phyloP scores from a whole-genome alignment of 345 rosid species.

The Toxicodendron radicans region DNA sequence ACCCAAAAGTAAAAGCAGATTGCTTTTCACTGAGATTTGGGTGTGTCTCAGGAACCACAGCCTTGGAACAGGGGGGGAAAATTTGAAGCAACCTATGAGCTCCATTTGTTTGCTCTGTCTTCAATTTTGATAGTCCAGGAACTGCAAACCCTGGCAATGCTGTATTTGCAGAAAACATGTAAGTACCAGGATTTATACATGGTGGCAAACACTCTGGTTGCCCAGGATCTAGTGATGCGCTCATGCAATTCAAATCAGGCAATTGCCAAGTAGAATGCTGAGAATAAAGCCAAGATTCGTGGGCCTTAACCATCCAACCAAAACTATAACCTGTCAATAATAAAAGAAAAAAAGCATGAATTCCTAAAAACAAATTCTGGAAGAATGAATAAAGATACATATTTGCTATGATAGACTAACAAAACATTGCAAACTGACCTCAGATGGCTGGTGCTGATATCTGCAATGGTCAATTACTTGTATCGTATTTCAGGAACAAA shows the following conservation, averaged over 20 bases:
- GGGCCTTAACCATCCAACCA: constrained; percentile 42
- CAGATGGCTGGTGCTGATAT: constrained; percentile 32
- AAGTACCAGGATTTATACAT: constrained; percentile 31
- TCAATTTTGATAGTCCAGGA: constrained; percentile 41
- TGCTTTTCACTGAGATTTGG: constrained; percentile 34
- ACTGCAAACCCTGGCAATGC: constrained; percentile 33
- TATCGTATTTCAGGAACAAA: constrained; percentile 37
- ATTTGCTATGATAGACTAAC: constrained; percentile 8
- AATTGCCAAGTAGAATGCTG: constrained; percentile 38
- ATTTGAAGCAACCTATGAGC: constrained; percentile 41
- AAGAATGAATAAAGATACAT: neutral
- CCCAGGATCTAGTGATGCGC: constrained; percentile 42
- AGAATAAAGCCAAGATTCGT: constrained; percentile 22
- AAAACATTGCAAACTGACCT: constrained; percentile 39
- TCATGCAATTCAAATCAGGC: constrained; percentile 46
- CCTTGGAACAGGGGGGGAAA: constrained; percentile 38
- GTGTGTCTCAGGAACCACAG: constrained; percentile 31
- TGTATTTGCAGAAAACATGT: constrained; percentile 35
- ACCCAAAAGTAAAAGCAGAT: constrained; percentile 28
- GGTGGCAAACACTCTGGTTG: constrained; percentile 47
- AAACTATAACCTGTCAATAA: constrained; percentile 32
- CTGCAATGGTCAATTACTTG: constrained; percentile 33
- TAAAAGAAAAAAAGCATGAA: neutral
- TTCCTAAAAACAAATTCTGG: constrained; percentile 7
- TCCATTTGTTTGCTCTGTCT: constrained; percentile 39